phyloP scores from a whole-genome alignment of 495 filamentous ascomycete species.

The Polyplosphaeria fusca region DNA sequence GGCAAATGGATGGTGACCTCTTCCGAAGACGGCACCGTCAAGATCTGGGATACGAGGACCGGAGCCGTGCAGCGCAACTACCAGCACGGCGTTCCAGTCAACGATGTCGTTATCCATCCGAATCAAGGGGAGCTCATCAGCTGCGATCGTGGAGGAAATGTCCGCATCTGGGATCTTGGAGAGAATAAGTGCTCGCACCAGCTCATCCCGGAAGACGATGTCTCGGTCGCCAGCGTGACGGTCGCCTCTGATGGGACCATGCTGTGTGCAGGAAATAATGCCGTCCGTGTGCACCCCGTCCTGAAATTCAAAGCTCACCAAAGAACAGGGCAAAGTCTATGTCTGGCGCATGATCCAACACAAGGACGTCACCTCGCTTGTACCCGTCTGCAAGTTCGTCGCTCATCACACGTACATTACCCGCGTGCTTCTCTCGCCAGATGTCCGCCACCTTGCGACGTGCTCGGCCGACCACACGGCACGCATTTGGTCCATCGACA shows the following conservation, averaged over 20 bases:
- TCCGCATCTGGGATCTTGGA: conserved; percentile 92
- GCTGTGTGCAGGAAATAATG: conserved; percentile 93
- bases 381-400: conserved; percentile 87
- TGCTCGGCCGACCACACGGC: conserved; percentile 97
- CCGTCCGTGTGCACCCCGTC: conserved; percentile 50
- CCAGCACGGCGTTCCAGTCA: conserved; percentile 78
- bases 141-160: conserved; percentile 89
- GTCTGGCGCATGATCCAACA: conserved; percentile 89
- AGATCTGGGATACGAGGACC: conserved; percentile 95
- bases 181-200: conserved; percentile 97
- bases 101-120: conserved; percentile 96
- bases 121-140: conserved; percentile 97
- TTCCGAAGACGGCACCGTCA: conserved; percentile 94
- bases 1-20: conserved; percentile 99
- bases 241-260: conserved; percentile 92
- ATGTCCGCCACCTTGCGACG: conserved; percentile 94
- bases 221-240: conserved; percentile 87
- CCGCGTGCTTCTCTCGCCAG: conserved; percentile 89
- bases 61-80: conserved; percentile 91
- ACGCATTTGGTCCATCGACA: conserved; percentile 90
- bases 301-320: neutral
- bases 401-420: conserved; percentile 94
- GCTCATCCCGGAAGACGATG: conserved; percentile 93
- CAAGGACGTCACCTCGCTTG: conserved; percentile 77
- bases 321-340: conserved; percentile 84